Evolutionary conservation across 129 eudicot species (phyloP), one percentile per base, ranked within the genome.

Genomic region (Cynara cardunculus): DNA sequence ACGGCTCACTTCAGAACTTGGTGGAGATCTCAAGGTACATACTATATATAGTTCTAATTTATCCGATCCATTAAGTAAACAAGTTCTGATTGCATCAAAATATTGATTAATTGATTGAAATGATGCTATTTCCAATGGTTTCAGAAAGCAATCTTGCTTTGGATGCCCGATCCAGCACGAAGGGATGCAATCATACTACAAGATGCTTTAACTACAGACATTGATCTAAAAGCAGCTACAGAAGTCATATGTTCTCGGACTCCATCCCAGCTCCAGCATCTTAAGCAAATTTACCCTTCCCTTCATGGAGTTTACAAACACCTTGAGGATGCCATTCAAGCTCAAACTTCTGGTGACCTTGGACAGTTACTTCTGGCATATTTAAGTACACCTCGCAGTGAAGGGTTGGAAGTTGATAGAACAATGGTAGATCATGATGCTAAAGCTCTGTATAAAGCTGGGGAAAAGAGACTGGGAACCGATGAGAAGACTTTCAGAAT

Each of bases 391-490:
- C 85, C 82, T 19, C 88, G 97, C 1, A 86, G 90, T 76, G 99
- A 95, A 92, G 99, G 99, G 22, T 85, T 87, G 44, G 97, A 92
- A 79, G 88, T 90, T 82, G 97, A 95, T 86, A 83, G 89, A 78
- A 73, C 44, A 34, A 85, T 87, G 81, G 96, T 72, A 16, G 94
- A 89, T 72, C 83, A 78, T 37, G 99, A 95, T 92, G 97, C 97
- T 46, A 95, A 91, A 80, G 83, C 91, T 70, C 91, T 95, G n/a
- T 95, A 37, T 72, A 95, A 89, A 88, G 97, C 99, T n/a, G 99
- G 99, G 32, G 99, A 95, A 80, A 95, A 90, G 89, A 87, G 89
- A 73, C 9, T 90, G 16, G 99, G 97, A 64, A 95, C 97, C 16
- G 99, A 95, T 85, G 99, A 95, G 84, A 77, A 74, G 79, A 88